Percentiles rank a stretch among this genome's conserved stretches.
These are phyloP conservation scores for Apiospora koreana DNA, from an alignment of 2,329 filamentous ascomycete species.

Conservation along the genomic window DNA sequence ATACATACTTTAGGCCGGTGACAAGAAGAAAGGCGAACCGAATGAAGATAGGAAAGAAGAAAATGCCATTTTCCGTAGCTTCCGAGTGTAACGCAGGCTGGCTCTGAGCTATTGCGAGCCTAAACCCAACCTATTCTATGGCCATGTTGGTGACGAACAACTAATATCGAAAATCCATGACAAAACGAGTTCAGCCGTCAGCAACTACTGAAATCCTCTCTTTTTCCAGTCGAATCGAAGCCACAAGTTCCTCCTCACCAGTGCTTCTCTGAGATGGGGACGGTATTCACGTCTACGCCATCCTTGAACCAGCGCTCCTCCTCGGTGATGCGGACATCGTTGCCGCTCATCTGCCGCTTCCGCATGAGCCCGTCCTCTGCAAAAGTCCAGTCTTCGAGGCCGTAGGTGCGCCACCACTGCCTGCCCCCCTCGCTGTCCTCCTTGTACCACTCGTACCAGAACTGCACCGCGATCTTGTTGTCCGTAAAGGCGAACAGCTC, in stretches of 20 bases:
- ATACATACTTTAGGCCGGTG: background rate
- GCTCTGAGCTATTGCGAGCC: background rate
- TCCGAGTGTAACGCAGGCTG: background rate
- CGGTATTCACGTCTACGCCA: constrained; percentile 67
- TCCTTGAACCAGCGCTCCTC: constrained; percentile 70
- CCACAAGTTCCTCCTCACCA: constrained; percentile 51
- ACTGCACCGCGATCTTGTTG: constrained; percentile 77
- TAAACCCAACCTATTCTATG: background rate
- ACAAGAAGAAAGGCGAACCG: background rate
- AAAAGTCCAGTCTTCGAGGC: constrained; percentile 80
- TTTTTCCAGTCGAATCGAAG: background rate
- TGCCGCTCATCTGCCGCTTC: constrained; percentile 76
- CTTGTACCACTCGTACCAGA: constrained; percentile 86
- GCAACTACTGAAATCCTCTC: background rate
- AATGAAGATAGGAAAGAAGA: background rate
- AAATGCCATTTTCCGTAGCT: background rate
- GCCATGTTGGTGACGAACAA: background rate
- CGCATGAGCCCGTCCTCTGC: constrained; percentile 69
- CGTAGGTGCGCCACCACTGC: constrained; percentile 87
- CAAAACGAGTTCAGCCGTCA: background rate
- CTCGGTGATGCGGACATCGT: constrained; percentile 65
- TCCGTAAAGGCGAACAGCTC: constrained; percentile 79
- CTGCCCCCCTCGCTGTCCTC: constrained; percentile 41
- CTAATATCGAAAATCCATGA: background rate
- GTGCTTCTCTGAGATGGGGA: constrained; percentile 67